Percentiles rank a stretch among this genome's conserved stretches.
These are phyloP conservation scores for Calendula officinalis DNA, from an alignment of 129 eudicot genomes.

Conservation along the genomic window DNA sequence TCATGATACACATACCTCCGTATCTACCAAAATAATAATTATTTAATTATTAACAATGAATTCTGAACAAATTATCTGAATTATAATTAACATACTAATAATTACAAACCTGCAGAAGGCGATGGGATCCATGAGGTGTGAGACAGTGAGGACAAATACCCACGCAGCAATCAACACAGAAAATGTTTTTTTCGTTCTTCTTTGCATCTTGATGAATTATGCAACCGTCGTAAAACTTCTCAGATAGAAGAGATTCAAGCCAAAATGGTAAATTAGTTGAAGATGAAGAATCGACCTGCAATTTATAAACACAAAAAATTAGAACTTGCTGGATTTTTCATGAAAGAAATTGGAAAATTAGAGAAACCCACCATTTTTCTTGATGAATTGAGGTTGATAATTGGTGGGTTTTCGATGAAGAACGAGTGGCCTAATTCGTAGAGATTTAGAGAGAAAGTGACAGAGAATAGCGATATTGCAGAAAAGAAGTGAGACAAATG, in stretches of 20 bases:
- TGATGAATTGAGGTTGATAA: constrained; percentile 8
- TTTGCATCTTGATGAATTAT: constrained; percentile 53
- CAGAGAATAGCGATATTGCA: not conserved
- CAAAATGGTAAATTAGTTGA: constrained; percentile 45
- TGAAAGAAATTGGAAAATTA: not conserved
- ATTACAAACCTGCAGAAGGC: constrained; percentile 60
- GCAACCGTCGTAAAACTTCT: constrained; percentile 71
- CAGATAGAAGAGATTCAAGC: constrained; percentile 52
- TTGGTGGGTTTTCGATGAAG: constrained; percentile 1
- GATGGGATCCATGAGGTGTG: constrained; percentile 56
- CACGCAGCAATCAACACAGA: constrained; percentile 75
- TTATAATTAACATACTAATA: too few relatives aligned
- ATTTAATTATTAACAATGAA: not conserved
- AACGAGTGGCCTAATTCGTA: not conserved
- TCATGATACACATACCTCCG: constrained; percentile 83
- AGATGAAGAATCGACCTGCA: constrained; percentile 39
- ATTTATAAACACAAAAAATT: not conserved
- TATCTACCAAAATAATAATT: constrained; percentile 36
- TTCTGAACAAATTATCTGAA: too few relatives aligned
- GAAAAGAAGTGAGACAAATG: too few relatives aligned
- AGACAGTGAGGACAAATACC: constrained; percentile 71
- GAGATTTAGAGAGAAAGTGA: too few relatives aligned
- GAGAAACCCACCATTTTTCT: constrained; percentile 27
- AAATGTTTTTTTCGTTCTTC: constrained; percentile 76
- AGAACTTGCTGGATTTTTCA: not conserved